Conservation (phyloP, 345 rosid genomes). For the Corchorus olitorius region DNA sequence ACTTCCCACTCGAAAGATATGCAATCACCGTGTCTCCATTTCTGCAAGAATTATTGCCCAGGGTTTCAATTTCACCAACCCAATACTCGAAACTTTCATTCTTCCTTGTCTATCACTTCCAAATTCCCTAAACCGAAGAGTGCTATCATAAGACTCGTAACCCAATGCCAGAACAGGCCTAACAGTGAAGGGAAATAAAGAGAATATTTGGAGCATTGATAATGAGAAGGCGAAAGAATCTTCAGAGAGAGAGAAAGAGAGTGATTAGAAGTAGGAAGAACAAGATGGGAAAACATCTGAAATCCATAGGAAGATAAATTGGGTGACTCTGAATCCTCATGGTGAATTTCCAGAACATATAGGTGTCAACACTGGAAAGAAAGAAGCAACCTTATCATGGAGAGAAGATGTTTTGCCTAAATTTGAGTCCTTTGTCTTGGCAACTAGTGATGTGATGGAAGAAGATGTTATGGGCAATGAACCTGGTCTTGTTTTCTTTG, state of each 20-base stretch:
- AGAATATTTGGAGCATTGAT: constrained; percentile 82
- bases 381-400: constrained; percentile 29
- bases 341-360: constrained; percentile 50
- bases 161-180: constrained; percentile 37
- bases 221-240: constrained; percentile 55
- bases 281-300: constrained; percentile 37
- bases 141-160: constrained; percentile 5
- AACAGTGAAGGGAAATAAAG: constrained; percentile 56
- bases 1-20: constrained; percentile 18
- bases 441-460: constrained; percentile 81
- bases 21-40: constrained; percentile 53
- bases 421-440: constrained; percentile 65
- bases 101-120: neutral
- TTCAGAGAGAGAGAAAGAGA: constrained; percentile 33
- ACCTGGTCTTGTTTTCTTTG: constrained; percentile 82
- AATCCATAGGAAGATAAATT: constrained; percentile 70
- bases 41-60: constrained; percentile 34
- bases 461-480: constrained; percentile 80
- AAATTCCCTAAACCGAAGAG: constrained; percentile 11
- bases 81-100: constrained; percentile 10
- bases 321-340: constrained; percentile 90
- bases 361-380: constrained; percentile 29
- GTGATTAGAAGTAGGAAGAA: constrained; percentile 42
- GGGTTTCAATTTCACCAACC: constrained; percentile 31
- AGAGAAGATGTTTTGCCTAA: constrained; percentile 45